These are phyloP conservation scores for Pleurotus tuoliensis DNA, from an alignment of 768 basidiomycete species.

Conservation along the genomic window DNA sequence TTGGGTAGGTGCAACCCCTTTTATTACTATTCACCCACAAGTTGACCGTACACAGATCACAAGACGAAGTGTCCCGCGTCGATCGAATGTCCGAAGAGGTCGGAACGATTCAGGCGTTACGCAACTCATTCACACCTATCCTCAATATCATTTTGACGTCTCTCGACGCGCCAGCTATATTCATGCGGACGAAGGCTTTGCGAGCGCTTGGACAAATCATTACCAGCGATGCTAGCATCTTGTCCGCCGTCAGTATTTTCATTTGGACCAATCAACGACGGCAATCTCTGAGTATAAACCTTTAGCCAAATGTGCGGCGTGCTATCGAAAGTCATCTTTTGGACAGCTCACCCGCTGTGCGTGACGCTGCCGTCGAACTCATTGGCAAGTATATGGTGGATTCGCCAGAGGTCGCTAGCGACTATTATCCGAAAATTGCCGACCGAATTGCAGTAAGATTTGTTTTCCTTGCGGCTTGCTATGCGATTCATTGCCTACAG, in stretches of 20 bases:
- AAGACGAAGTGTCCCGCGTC: slow-evolving; percentile 65
- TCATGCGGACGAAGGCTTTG: slow-evolving; percentile 92
- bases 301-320: slow-evolving; percentile 71
- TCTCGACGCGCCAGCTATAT: slow-evolving; percentile 82
- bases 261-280: not conserved
- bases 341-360: slow-evolving; percentile 90
- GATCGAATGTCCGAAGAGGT: slow-evolving; percentile 74
- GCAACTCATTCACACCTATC: slow-evolving; percentile 80
- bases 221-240: slow-evolving; percentile 80
- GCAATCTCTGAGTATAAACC: slow-evolving; percentile 1
- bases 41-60: slow-evolving; percentile 40
- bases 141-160: slow-evolving; percentile 74
- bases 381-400: slow-evolving; percentile 97
- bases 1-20: slow-evolving; percentile 48
- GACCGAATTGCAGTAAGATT: slow-evolving; percentile 81
- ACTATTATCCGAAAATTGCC: slow-evolving; percentile 86
- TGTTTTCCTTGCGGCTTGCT: not conserved
- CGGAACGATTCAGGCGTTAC: slow-evolving; percentile 70
- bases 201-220: slow-evolving; percentile 87
- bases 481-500: slow-evolving; percentile 33
- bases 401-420: slow-evolving; percentile 79
- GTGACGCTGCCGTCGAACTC: slow-evolving; percentile 94
- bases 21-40: not conserved
- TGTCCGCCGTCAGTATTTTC: slow-evolving; percentile 56
- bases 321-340: slow-evolving; percentile 88